Conservation (phyloP, 2,329 filamentous ascomycete species). For the Pseudocercospora macadamiae region DNA sequence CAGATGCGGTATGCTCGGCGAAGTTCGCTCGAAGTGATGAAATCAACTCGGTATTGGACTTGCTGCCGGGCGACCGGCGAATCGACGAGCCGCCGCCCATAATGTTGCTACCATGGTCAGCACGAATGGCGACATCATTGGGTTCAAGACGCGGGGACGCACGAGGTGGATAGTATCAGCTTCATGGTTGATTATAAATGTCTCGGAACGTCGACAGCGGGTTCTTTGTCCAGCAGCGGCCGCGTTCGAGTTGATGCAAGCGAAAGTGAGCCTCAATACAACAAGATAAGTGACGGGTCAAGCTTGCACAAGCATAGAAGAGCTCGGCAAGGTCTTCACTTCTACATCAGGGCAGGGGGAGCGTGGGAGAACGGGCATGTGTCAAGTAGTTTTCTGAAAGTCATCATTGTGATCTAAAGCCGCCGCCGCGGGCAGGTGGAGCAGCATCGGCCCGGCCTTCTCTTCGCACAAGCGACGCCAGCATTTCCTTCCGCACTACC, state of each 20-base stretch:
- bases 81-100: conserved; percentile 84
- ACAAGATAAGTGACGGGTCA: background rate
- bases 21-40: conserved; percentile 87
- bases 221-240: conserved; percentile 5
- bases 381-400: background rate
- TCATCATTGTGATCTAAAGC: background rate
- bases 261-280: background rate
- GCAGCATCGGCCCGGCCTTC: background rate
- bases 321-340: background rate
- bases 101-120: conserved; percentile 66
- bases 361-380: too few species aligned
- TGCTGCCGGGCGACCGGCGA: conserved; percentile 73
- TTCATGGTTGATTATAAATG: conserved; percentile 62
- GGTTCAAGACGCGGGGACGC: conserved; percentile 42
- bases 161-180: conserved; percentile 85
- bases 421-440: background rate
- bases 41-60: conserved; percentile 87
- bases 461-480: conserved; percentile 1
- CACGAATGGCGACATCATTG: conserved; percentile 11
- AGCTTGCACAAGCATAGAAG: background rate
- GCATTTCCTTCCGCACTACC: conserved; percentile 1
- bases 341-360: background rate
- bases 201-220: background rate
- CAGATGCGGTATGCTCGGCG: conserved; percentile 31
- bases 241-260: background rate